Conservation (phyloP, 371 early-diverging fungal species). For the Parasitella parasitica region DNA sequence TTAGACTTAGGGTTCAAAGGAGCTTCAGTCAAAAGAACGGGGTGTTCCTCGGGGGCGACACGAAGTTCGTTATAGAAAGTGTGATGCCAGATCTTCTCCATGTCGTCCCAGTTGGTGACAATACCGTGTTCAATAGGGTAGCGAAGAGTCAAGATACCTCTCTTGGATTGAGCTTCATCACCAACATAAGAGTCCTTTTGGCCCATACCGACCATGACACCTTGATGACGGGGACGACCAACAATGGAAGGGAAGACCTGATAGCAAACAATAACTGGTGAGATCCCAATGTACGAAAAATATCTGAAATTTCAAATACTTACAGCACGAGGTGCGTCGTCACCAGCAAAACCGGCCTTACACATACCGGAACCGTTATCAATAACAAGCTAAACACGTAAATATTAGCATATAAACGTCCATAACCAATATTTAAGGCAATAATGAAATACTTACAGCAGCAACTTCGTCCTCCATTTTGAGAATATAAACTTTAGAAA, state of each 20-base stretch:
- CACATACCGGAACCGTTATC: constrained; percentile 99
- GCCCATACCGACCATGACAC: constrained; percentile 99
- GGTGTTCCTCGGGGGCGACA: constrained; percentile 95
- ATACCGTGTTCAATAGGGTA: constrained; percentile 99
- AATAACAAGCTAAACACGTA: constrained; percentile 68
- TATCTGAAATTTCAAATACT: constrained; percentile 37
- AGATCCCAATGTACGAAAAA: background rate
- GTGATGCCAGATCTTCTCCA: constrained; percentile 99
- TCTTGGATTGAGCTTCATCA: constrained; percentile 99
- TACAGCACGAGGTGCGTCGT: constrained; percentile 99
- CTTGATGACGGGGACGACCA: constrained; percentile 99
- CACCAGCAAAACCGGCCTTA: constrained; percentile 99
- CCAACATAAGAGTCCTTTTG: constrained; percentile 99
- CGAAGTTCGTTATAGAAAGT: constrained; percentile 91
- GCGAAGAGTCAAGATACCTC: constrained; percentile 99
- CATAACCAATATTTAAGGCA: background rate
- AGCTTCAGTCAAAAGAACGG: constrained; percentile 99
- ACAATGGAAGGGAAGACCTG: constrained; percentile 99
- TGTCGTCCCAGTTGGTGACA: constrained; percentile 99
- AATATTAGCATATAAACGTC: constrained; percentile 57
- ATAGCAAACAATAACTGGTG: background rate
- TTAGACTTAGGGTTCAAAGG: constrained; percentile 99
- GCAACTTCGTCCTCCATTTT: constrained; percentile 85
- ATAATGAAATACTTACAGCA: constrained; percentile 67
- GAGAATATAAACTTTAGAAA: constrained; percentile 4